phyloP scores from a whole-genome alignment of 1,284 basidiomycete species.

The Pholiota adiposa region DNA sequence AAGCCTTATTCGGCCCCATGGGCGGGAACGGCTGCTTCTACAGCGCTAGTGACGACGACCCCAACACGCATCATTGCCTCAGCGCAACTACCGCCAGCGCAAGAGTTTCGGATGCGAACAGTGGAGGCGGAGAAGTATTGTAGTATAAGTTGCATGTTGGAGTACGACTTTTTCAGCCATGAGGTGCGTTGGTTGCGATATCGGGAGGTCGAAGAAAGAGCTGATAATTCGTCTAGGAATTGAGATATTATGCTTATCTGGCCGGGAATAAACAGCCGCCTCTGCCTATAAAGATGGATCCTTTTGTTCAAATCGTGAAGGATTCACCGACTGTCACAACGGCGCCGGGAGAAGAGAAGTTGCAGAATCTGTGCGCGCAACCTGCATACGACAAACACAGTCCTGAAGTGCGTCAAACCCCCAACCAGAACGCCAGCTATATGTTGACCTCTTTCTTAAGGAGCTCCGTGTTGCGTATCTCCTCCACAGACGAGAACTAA shows the following conservation, averaged over 20 bases:
- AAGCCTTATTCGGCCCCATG: constrained; percentile 33
- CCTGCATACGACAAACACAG: constrained; percentile 36
- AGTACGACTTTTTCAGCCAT: constrained; percentile 39
- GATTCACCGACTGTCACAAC: constrained; percentile 3
- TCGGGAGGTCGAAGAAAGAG: not conserved
- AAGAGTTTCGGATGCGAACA: constrained; percentile 34
- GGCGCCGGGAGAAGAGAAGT: constrained; percentile 23
- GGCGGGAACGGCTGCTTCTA: not conserved
- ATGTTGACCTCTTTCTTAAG: too few species aligned
- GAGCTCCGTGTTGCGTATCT: constrained; percentile 40
- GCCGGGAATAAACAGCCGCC: constrained; percentile 33
- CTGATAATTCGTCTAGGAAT: constrained; percentile 30
- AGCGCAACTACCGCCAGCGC: constrained; percentile 35
- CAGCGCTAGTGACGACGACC: not conserved
- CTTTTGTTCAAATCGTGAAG: constrained; percentile 23
- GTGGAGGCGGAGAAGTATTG: constrained; percentile 35
- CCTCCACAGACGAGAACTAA: constrained; percentile 34
- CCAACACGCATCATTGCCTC: constrained; percentile 23
- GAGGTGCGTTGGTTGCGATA: constrained; percentile 39
- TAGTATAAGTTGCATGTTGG: constrained; percentile 37
- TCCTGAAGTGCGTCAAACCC: constrained; percentile 34
- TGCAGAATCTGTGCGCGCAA: constrained; percentile 31
- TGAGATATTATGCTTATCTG: constrained; percentile 38
- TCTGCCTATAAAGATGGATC: constrained; percentile 28
- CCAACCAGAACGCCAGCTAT: not conserved